Percentiles rank a stretch among this genome's conserved stretches.
phyloP scores from a whole-genome alignment of 805 yeast species.

The Candida ipomoeae region DNA sequence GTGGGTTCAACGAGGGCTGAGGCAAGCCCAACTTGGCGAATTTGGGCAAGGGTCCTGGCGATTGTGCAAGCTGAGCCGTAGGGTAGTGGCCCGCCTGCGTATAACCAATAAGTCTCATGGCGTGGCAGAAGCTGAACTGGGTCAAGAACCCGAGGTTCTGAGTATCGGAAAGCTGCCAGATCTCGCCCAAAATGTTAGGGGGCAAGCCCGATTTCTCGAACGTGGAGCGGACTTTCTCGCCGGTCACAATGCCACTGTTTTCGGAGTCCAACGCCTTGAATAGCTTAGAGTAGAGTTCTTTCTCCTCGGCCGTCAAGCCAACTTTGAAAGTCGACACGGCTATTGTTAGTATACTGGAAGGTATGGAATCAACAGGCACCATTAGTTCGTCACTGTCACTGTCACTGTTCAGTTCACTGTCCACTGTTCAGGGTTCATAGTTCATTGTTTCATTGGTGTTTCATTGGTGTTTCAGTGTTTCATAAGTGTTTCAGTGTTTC shows the following conservation, averaged over 20 bases:
- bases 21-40: slow-evolving; percentile 37
- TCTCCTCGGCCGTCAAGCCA: slow-evolving; percentile 70
- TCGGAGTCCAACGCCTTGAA: slow-evolving; percentile 80
- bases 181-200: slow-evolving; percentile 73
- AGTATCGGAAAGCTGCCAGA: slow-evolving; percentile 94
- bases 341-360: slow-evolving; percentile 1
- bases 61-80: slow-evolving; percentile 47
- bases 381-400: too few relatives aligned
- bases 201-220: slow-evolving; percentile 84
- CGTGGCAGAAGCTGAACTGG: slow-evolving; percentile 74
- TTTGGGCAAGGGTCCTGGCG: slow-evolving; percentile 62
- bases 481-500: too few relatives aligned
- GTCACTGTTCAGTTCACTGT: too few relatives aligned
- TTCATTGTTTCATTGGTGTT: too few relatives aligned
- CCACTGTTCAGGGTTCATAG: too few relatives aligned
- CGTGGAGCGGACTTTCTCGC: slow-evolving; percentile 76
- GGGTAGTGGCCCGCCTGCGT: slow-evolving; percentile 69
- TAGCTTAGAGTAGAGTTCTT: slow-evolving; percentile 63
- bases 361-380: background rate
- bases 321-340: slow-evolving; percentile 33
- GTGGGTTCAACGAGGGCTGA: slow-evolving; percentile 26
- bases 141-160: slow-evolving; percentile 80
- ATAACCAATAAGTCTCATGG: slow-evolving; percentile 86
- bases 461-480: too few relatives aligned
- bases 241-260: slow-evolving; percentile 76